These are phyloP conservation scores for Epichloe amarillans DNA, from an alignment of 2,329 filamentous ascomycete species.

Conservation along the genomic window DNA sequence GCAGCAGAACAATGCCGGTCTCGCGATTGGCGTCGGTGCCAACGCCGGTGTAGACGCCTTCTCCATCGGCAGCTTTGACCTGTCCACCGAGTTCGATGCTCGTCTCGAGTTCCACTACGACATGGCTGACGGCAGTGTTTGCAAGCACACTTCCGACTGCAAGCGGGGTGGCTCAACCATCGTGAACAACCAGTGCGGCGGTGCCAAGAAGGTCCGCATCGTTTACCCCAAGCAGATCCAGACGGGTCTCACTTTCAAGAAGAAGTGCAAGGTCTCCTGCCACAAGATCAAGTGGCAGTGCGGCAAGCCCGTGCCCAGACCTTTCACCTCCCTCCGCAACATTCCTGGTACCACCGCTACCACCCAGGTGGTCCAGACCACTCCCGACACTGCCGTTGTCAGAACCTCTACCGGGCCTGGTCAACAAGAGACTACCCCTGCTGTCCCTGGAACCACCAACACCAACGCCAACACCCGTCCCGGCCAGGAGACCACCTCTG, in stretches of 20 bases:
- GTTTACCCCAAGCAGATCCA: constrained; percentile 47
- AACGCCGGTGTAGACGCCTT: constrained; percentile 35
- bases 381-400: background rate
- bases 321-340: background rate
- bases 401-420: constrained; percentile 2
- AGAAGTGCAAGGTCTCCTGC: constrained; percentile 47
- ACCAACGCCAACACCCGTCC: constrained; percentile 1
- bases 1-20: constrained; percentile 31
- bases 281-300: constrained; percentile 50
- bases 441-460: constrained; percentile 7
- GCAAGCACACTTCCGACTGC: constrained; percentile 66
- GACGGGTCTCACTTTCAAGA: constrained; percentile 21
- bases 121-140: constrained; percentile 70
- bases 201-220: constrained; percentile 70
- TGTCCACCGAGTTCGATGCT: constrained; percentile 61
- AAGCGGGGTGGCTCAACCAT: constrained; percentile 53
- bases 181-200: constrained; percentile 82
- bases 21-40: constrained; percentile 42
- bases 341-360: background rate
- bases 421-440: constrained; percentile 7
- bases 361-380: background rate
- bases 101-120: constrained; percentile 76
- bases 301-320: constrained; percentile 14
- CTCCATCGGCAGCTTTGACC: constrained; percentile 61
- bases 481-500: constrained; percentile 1